phyloP scores from a whole-genome alignment of 2,329 filamentous ascomycete species.

The Alternaria rosae region DNA sequence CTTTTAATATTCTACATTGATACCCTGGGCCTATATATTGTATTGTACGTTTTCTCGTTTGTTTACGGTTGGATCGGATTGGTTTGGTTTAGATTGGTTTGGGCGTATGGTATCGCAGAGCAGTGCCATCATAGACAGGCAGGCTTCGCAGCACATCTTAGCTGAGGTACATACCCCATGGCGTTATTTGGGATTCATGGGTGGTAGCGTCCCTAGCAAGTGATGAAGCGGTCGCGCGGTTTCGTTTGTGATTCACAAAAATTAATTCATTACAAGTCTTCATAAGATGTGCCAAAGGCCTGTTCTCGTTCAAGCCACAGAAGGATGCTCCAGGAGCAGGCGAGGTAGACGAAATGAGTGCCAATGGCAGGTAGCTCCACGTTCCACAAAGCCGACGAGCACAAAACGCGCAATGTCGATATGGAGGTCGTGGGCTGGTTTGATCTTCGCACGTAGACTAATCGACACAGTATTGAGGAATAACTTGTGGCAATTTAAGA shows the following conservation, averaged over 20 bases:
- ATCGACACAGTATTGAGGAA: conserved; percentile 82
- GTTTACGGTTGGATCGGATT: neutral
- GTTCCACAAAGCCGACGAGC: conserved; percentile 35
- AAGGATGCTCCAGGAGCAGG: conserved; percentile 32
- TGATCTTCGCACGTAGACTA: conserved; percentile 93
- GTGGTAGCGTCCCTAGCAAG: neutral
- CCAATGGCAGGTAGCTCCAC: conserved; percentile 37
- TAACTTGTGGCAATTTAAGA: conserved; percentile 91
- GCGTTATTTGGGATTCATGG: neutral
- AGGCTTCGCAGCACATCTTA: conserved; percentile 6
- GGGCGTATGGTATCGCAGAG: neutral
- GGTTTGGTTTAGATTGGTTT: neutral
- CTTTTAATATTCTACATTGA: conserved; percentile 12
- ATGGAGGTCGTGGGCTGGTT: conserved; percentile 45
- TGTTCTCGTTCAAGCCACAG: conserved; percentile 31
- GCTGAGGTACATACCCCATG: conserved; percentile 5
- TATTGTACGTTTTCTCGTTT: neutral
- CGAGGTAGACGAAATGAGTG: conserved; percentile 28
- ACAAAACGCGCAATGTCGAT: conserved; percentile 46
- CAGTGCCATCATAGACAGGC: conserved; percentile 7
- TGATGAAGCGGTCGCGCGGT: neutral
- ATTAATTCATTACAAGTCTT: neutral
- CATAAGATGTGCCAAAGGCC: conserved; percentile 34
- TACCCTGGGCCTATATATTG: conserved; percentile 9
- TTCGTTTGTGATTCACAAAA: neutral